phyloP scores from a whole-genome alignment of 257 asterid species.

The Scutellaria minor region DNA sequence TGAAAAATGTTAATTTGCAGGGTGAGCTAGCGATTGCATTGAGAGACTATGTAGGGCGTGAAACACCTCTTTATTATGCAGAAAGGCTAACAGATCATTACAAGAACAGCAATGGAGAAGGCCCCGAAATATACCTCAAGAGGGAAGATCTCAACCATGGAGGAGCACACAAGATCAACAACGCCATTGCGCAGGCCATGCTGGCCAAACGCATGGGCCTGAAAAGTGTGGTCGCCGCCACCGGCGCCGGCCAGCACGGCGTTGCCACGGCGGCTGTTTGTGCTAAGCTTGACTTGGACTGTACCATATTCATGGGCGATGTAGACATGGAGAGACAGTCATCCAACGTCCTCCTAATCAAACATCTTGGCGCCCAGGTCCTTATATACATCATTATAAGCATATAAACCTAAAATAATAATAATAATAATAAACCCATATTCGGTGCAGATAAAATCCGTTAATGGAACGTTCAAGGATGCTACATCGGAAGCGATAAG shows the following conservation, averaged over 20 bases:
- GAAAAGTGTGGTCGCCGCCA: constrained; percentile 56
- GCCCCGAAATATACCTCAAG: constrained; percentile 76
- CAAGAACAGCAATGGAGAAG: constrained; percentile 54
- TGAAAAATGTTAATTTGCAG: constrained; percentile 27
- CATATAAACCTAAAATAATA: too few species aligned
- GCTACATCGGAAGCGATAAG: constrained; percentile 75
- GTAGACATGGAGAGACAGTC: constrained; percentile 64
- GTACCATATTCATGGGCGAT: constrained; percentile 63
- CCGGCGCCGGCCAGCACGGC: constrained; percentile 91
- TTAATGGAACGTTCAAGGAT: constrained; percentile 68
- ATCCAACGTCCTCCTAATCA: constrained; percentile 60
- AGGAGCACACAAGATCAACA: constrained; percentile 90
- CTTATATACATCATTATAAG: background rate
- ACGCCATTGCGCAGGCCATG: constrained; percentile 88
- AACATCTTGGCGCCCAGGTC: constrained; percentile 78
- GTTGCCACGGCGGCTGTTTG: constrained; percentile 80
- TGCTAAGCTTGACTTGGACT: constrained; percentile 67
- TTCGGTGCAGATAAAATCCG: constrained; percentile 46
- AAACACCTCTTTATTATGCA: constrained; percentile 76
- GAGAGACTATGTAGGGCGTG: constrained; percentile 78
- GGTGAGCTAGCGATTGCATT: constrained; percentile 52
- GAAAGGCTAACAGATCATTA: constrained; percentile 67
- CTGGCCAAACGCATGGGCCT: constrained; percentile 74
- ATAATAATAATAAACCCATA: too few species aligned
- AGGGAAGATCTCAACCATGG: constrained; percentile 76